Evolutionary conservation across 163 green algal genomes (phyloP).

Genomic region (Chloromonas sp.): DNA sequence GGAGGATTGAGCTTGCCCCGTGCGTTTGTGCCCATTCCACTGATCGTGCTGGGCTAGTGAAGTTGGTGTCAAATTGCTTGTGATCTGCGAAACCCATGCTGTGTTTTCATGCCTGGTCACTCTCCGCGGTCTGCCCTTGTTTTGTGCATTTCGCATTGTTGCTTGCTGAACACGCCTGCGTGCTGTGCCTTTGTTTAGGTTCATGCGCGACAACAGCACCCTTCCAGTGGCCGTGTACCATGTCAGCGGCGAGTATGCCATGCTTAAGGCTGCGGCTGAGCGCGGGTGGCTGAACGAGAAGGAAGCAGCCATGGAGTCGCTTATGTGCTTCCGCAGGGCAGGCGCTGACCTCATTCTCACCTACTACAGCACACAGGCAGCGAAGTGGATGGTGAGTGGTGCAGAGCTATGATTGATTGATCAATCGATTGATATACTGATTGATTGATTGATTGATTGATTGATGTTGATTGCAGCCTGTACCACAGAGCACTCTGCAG

Average conservation of each 20-base stretch:
- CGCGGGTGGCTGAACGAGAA: slow-evolving; percentile 92
- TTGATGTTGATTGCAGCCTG: no score
- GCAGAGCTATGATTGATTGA: no score
- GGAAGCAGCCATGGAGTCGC: slow-evolving; percentile 87
- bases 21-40: no score
- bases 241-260: slow-evolving; percentile 95
- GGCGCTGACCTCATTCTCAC: slow-evolving; percentile 97
- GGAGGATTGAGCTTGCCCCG: no score
- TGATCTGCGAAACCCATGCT: slow-evolving; percentile 69
- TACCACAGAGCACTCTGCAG: no score
- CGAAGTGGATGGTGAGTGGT: slow-evolving; percentile 74
- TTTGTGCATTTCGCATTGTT: no score
- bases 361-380: slow-evolving; percentile 91
- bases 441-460: no score
- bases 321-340: slow-evolving; percentile 77
- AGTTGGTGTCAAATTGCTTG: slow-evolving; percentile 27
- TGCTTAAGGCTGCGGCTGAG: slow-evolving; percentile 95
- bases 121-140: slow-evolving; percentile 45
- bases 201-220: slow-evolving; percentile 79
- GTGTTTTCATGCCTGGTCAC: slow-evolving; percentile 89
- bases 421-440: no score
- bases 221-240: slow-evolving; percentile 96
- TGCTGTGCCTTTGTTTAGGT: slow-evolving; percentile 22
- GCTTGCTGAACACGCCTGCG: slow-evolving; percentile 5
- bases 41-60: no score